A percentile compares a stretch with the other conserved stretches of the same genome.
These are phyloP conservation scores for Emmonsiellopsis sp. DNA, from an alignment of 2,329 filamentous ascomycete species.

Conservation along the genomic window DNA sequence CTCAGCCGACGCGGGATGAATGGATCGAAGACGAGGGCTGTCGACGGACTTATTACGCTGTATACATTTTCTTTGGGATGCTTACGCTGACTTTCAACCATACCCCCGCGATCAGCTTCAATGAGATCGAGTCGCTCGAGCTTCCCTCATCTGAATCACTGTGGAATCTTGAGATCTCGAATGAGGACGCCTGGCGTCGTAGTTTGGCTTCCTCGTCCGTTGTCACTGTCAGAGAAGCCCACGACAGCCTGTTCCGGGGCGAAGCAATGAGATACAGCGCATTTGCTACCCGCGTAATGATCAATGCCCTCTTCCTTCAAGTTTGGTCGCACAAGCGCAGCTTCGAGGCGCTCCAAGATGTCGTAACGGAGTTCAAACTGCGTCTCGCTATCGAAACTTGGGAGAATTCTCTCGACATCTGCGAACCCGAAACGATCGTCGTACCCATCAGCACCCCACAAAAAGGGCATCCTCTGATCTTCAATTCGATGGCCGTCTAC, in stretches of 20 bases:
- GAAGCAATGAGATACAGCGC: conserved; percentile 87
- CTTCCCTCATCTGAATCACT: conserved; percentile 87
- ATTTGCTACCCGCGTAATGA: conserved; percentile 95
- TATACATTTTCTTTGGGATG: conserved; percentile 97
- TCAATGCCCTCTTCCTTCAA: conserved; percentile 95
- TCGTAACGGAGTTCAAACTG: conserved; percentile 97
- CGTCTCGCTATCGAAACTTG: conserved; percentile 94
- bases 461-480: conserved; percentile 90
- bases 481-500: conserved; percentile 97
- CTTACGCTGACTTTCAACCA: conserved; percentile 95
- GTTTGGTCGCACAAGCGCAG: conserved; percentile 99
- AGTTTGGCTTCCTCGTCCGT: conserved; percentile 61
- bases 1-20: conserved; percentile 68
- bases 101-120: conserved; percentile 94
- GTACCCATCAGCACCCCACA: conserved; percentile 89
- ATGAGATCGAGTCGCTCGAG: conserved; percentile 89
- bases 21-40: conserved; percentile 98
- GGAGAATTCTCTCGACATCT: conserved; percentile 91
- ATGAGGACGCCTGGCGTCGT: conserved; percentile 79
- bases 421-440: conserved; percentile 80
- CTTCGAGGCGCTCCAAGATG: conserved; percentile 92
- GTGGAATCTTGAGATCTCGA: conserved; percentile 76
- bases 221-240: conserved; percentile 85
- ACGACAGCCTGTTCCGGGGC: conserved; percentile 92
- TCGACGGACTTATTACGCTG: conserved; percentile 91